phyloP scores from a whole-genome alignment of 1,284 basidiomycete genomes.

The Laetiporus sulphureus region DNA sequence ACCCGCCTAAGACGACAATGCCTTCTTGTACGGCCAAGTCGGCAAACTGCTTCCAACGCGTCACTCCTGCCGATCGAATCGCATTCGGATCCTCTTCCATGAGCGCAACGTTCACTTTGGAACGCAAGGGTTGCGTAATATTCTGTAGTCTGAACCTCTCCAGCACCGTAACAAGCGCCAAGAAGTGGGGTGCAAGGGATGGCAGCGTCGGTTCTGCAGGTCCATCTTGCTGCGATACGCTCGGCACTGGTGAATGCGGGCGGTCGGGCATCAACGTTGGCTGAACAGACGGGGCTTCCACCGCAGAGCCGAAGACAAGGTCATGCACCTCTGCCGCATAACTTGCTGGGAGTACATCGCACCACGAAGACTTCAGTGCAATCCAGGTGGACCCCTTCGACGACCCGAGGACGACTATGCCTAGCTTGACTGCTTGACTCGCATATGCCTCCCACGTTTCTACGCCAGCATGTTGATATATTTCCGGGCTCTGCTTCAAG shows the following conservation, averaged over 20 bases:
- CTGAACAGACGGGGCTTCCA: too few relatives aligned
- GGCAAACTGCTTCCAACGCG: slow-evolving; percentile 39
- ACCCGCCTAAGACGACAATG: slow-evolving; percentile 44
- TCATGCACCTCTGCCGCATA: too few relatives aligned
- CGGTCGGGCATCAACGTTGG: too few relatives aligned
- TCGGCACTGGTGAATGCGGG: too few relatives aligned
- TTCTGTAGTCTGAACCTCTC: slow-evolving; percentile 16
- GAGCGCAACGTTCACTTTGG: slow-evolving; percentile 33
- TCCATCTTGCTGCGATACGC: too few relatives aligned
- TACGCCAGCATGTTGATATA: background rate
- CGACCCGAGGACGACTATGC: background rate
- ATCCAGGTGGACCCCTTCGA: background rate
- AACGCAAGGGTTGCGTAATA: slow-evolving; percentile 29
- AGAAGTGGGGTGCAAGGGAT: background rate
- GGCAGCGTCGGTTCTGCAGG: too few relatives aligned
- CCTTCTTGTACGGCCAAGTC: slow-evolving; percentile 37
- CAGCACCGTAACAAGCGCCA: background rate
- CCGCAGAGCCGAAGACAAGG: too few relatives aligned
- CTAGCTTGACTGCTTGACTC: background rate
- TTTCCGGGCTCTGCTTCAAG: background rate
- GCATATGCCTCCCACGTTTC: background rate
- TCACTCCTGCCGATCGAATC: slow-evolving; percentile 37
- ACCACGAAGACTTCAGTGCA: background rate
- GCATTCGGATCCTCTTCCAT: slow-evolving; percentile 28
- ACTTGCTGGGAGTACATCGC: background rate